phyloP scores from a whole-genome alignment of 192 early-diverging fungal species.

The Umbelopsis ramanniana region DNA sequence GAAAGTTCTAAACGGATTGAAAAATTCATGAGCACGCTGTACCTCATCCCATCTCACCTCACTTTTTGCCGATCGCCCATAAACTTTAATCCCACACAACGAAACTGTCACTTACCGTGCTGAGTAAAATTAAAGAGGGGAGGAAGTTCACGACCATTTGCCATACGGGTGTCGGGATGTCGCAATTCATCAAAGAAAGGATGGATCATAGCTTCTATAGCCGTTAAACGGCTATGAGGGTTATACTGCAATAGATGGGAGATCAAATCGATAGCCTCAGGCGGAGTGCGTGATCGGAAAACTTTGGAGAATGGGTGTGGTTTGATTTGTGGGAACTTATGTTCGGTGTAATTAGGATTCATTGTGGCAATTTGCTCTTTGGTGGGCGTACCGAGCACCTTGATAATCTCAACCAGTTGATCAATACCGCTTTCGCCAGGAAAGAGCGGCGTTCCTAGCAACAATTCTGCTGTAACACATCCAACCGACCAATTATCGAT shows the following conservation, averaged over 20 bases:
- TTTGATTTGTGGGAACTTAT: slow-evolving; percentile 98
- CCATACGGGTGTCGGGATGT: slow-evolving; percentile 77
- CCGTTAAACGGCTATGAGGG: slow-evolving; percentile 77
- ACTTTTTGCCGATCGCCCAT: no score
- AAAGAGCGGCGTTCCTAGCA: slow-evolving; percentile 92
- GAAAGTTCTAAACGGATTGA: slow-evolving; percentile 70
- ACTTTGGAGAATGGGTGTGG: slow-evolving; percentile 89
- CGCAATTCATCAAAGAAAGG: slow-evolving; percentile 98
- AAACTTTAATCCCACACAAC: no score
- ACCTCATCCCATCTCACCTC: no score
- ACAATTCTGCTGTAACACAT: slow-evolving; percentile 96
- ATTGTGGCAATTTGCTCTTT: slow-evolving; percentile 95
- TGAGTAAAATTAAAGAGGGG: slow-evolving; percentile 90
- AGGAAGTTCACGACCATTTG: slow-evolving; percentile 84
- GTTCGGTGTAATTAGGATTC: slow-evolving; percentile 98
- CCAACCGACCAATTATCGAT: slow-evolving; percentile 96
- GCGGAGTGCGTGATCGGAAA: slow-evolving; percentile 83
- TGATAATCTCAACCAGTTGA: slow-evolving; percentile 99
- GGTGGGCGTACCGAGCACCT: slow-evolving; percentile 96
- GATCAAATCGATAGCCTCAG: slow-evolving; percentile 90
- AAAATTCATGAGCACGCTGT: no score
- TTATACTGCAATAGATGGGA: slow-evolving; percentile 90
- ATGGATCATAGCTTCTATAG: slow-evolving; percentile 91
- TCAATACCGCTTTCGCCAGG: slow-evolving; percentile 97
- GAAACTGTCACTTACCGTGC: slow-evolving; percentile 53